phyloP scores from a whole-genome alignment of 305 asterid genomes.

The Coffea humblotiana region DNA sequence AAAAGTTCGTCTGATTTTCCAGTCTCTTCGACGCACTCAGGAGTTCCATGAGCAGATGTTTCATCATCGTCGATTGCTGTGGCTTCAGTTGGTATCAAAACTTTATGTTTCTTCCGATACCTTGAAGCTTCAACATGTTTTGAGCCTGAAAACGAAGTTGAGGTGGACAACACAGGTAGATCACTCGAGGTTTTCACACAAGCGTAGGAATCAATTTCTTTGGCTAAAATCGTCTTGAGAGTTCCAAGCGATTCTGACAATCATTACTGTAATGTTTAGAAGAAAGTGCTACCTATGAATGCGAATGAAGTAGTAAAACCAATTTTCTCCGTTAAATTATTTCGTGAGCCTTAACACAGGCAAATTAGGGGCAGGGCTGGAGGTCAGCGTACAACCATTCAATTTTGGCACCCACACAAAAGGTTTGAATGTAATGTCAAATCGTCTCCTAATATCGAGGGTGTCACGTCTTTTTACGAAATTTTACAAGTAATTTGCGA shows the following conservation, averaged over 20 bases:
- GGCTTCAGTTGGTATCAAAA: not conserved
- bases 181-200: not conserved
- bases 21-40: conserved; percentile 8
- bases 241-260: not conserved
- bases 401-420: too few species aligned
- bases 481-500: too few species aligned
- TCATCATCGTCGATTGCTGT: not conserved
- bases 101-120: conserved; percentile 14
- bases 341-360: too few species aligned
- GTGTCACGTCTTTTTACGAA: too few species aligned
- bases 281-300: too few species aligned
- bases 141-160: not conserved
- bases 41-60: conserved; percentile 5
- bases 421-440: too few species aligned
- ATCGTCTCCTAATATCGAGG: too few species aligned
- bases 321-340: too few species aligned
- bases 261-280: too few species aligned
- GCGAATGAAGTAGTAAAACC: too few species aligned
- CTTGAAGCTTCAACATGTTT: conserved; percentile 24
- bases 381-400: too few species aligned
- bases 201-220: not conserved
- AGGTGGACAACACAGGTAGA: not conserved
- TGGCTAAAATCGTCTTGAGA: not conserved
- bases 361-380: too few species aligned
- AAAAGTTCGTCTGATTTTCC: conserved; percentile 7